Evolutionary conservation across 1,139 yeast species (phyloP).

Genomic region (Wickerhamomyces sp.): DNA sequence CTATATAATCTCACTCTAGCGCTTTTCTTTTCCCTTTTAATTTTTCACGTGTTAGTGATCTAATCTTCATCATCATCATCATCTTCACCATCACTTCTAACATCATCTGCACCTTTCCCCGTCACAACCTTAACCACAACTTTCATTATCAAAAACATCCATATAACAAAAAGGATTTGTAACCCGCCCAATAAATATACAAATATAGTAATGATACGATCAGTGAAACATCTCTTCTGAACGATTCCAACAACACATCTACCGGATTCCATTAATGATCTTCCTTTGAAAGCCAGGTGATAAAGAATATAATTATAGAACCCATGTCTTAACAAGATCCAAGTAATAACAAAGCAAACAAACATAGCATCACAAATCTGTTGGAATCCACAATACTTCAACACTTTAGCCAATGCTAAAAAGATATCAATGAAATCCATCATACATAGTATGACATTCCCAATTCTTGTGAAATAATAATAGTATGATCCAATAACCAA

Average conservation of each 20-base stretch:
- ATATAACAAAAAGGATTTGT: constrained; percentile 60
- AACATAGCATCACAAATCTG: constrained; percentile 66
- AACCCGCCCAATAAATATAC: constrained; percentile 56
- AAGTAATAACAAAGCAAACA: constrained; percentile 56
- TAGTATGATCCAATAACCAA: constrained; percentile 70
- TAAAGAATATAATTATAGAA: constrained; percentile 64
- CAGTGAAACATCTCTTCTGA: constrained; percentile 56
- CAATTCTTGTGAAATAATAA: constrained; percentile 69
- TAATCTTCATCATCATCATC: constrained; percentile 18
- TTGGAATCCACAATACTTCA: constrained; percentile 64
- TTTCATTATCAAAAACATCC: constrained; percentile 71
- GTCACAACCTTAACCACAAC: constrained; percentile 66
- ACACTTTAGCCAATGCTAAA: constrained; percentile 68
- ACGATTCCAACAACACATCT: constrained; percentile 19
- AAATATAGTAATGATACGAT: constrained; percentile 44
- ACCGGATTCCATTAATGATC: constrained; percentile 18
- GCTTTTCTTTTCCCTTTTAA: background rate
- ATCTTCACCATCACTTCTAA: constrained; percentile 76
- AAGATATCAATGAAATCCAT: constrained; percentile 84
- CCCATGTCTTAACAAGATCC: constrained; percentile 74
- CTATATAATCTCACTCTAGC: no score
- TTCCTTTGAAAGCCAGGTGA: constrained; percentile 36
- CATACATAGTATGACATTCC: constrained; percentile 68
- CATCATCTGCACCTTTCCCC: constrained; percentile 77
- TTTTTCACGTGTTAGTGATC: background rate